Percentiles rank a stretch among this genome's conserved stretches.
Evolutionary conservation across 2,329 filamentous ascomycete genomes (phyloP).

Genomic region (Alternaria incomplexa): DNA sequence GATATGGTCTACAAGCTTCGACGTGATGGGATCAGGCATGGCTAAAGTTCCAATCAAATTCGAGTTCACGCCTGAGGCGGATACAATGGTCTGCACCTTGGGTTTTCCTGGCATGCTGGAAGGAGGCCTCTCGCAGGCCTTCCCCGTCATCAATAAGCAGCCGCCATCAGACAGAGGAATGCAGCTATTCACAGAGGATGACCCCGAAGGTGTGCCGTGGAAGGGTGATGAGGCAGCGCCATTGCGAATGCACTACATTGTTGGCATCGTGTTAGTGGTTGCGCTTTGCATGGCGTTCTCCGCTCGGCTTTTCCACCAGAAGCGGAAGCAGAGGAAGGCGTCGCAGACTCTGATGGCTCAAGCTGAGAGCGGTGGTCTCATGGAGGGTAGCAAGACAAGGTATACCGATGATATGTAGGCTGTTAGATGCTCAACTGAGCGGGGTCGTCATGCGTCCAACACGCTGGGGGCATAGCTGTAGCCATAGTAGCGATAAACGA

Average conservation of each 20-base stretch:
- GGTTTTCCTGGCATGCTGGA: background rate
- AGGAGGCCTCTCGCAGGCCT: background rate
- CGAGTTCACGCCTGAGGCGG: background rate
- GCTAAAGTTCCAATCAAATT: background rate
- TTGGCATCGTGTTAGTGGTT: background rate
- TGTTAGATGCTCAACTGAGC: background rate
- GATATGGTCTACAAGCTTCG: background rate
- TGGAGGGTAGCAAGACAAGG: background rate
- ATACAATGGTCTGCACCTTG: background rate
- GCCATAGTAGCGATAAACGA: background rate
- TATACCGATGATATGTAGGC: background rate
- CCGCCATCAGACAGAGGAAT: background rate
- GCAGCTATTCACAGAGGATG: background rate
- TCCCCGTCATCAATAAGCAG: background rate
- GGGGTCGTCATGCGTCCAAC: background rate
- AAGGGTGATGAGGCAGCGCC: background rate
- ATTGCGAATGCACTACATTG: background rate
- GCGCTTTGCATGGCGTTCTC: background rate
- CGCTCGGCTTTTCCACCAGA: background rate
- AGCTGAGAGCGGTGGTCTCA: background rate
- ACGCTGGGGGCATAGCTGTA: background rate
- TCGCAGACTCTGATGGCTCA: background rate
- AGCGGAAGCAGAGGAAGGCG: background rate
- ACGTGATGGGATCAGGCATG: background rate
- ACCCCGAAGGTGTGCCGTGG: background rate